Evolutionary conservation across 148 eudicot genomes (phyloP), one percentile per base, ranked within the genome.

Genomic region (Rhododendron ovatum): DNA sequence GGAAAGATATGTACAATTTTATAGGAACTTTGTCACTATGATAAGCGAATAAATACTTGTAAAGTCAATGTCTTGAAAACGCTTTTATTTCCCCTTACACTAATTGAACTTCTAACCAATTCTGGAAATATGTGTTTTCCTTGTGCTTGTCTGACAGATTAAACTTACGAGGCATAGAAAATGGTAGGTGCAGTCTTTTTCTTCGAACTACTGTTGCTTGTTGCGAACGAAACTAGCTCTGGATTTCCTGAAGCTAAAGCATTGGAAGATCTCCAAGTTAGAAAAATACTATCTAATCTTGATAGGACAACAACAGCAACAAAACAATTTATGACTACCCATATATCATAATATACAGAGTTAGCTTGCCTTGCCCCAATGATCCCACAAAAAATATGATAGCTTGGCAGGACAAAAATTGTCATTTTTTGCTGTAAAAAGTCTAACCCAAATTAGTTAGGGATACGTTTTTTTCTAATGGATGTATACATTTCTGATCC

Each of bases 81-180:
- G 26, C 30, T 48, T 48, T 15, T 15, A 13, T 59, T 26, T 78
- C 41, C 51, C 35, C 57, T 76, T 50, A 7, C 55, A 20, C 7
- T n/a, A 47, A 78, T 78, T 0, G 81, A 12, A n/a, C 30, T 11
- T 39, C 79, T 35, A 75, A 17, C 20, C n/a, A 18, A 75, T 2
- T 15, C n/a, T 13, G 2, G 45, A 14, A 73, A 39, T 17, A 75
- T 24, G 35, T 48, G 83, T 1, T 28, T 82, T 41, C 47, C 47
- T 12, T 18, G 15, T 57, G 84, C 73, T 61, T 41, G 20, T 51
- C 30, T 11, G n/a, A 45, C 18, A 13, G 35, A 20, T 48, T 65
- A 81, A 85, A 90, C 99, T 91, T 91, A 97, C 99, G 99, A 88
- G 67, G 98, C 94, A 88, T 97, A 97, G 86, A 89, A 95, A 43